Evolutionary conservation across 441 rosid genomes (phyloP).

Genomic region (Francoa sonchifolia): DNA sequence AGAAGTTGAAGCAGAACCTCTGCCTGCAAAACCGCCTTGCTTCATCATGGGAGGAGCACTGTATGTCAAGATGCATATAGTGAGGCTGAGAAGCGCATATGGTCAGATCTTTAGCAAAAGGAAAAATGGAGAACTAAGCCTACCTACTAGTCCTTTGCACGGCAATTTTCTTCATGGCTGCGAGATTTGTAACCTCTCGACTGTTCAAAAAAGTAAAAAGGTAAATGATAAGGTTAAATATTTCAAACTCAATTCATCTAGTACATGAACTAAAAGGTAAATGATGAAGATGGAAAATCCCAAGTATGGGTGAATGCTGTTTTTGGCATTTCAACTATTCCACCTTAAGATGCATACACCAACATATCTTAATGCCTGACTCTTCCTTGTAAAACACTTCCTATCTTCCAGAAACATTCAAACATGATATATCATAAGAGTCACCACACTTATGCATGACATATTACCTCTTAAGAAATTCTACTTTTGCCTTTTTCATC

Average conservation of each 20-base stretch:
- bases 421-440: neutral
- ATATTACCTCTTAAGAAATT: constrained; percentile 57
- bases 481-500: constrained; percentile 82
- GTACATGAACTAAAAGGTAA: too few relatives aligned
- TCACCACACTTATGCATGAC: constrained; percentile 5
- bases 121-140: too few relatives aligned
- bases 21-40: constrained; percentile 13
- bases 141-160: constrained; percentile 47
- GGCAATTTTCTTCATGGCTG: constrained; percentile 55
- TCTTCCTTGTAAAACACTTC: too few relatives aligned
- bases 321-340: too few relatives aligned
- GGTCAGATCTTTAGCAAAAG: too few relatives aligned
- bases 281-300: too few relatives aligned
- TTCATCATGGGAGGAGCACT: constrained; percentile 20
- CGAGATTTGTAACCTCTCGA: constrained; percentile 66
- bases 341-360: too few relatives aligned
- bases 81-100: too few relatives aligned
- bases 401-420: too few relatives aligned
- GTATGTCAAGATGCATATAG: constrained; percentile 4
- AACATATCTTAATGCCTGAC: too few relatives aligned
- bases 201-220: constrained; percentile 25
- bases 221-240: constrained; percentile 1
- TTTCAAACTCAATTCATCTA: too few relatives aligned
- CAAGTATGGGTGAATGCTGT: too few relatives aligned
- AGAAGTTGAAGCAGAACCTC: constrained; percentile 30